phyloP scores from a whole-genome alignment of 106 monocot species.

The Chionographis japonica region DNA sequence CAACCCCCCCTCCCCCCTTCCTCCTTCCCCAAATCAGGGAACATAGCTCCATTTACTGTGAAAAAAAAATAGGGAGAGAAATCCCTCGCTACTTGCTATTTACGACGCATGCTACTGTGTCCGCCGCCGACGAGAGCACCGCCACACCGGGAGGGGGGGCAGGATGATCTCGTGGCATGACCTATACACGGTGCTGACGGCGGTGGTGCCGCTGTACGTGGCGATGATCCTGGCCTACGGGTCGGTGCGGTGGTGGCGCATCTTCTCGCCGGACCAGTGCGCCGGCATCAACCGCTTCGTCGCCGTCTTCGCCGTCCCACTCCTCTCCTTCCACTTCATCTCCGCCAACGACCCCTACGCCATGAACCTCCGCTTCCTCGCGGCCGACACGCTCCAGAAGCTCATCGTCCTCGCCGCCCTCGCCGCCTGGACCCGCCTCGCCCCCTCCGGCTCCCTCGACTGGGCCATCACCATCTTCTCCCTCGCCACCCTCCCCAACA shows the following conservation, averaged over 20 bases:
- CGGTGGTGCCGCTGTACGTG: slow-evolving; percentile 69
- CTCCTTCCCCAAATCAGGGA: too few species aligned
- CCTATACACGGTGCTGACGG: slow-evolving; percentile 51
- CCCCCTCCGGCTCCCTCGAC: slow-evolving; percentile 26
- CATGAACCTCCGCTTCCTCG: slow-evolving; percentile 64
- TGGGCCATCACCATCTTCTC: slow-evolving; percentile 74
- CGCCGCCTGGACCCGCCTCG: slow-evolving; percentile 30
- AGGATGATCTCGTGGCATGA: slow-evolving; percentile 49
- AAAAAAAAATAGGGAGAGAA: too few species aligned
- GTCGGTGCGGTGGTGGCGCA: slow-evolving; percentile 60
- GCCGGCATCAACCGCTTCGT: slow-evolving; percentile 71
- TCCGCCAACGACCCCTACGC: slow-evolving; percentile 56
- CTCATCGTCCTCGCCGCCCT: slow-evolving; percentile 49
- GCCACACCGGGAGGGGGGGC: too few species aligned
- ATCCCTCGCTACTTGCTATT: too few species aligned
- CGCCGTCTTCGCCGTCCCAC: slow-evolving; percentile 56
- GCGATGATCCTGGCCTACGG: slow-evolving; percentile 75
- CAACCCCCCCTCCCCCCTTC: too few species aligned
- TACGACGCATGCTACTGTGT: too few species aligned
- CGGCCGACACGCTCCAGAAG: slow-evolving; percentile 60
- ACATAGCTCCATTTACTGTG: too few species aligned
- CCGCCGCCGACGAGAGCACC: too few species aligned
- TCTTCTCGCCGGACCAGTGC: slow-evolving; percentile 70
- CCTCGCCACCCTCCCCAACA: slow-evolving; percentile 67
- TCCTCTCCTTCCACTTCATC: slow-evolving; percentile 75